phyloP scores from a whole-genome alignment of 148 eudicot genomes.

The Chenopodium berlandieri region DNA sequence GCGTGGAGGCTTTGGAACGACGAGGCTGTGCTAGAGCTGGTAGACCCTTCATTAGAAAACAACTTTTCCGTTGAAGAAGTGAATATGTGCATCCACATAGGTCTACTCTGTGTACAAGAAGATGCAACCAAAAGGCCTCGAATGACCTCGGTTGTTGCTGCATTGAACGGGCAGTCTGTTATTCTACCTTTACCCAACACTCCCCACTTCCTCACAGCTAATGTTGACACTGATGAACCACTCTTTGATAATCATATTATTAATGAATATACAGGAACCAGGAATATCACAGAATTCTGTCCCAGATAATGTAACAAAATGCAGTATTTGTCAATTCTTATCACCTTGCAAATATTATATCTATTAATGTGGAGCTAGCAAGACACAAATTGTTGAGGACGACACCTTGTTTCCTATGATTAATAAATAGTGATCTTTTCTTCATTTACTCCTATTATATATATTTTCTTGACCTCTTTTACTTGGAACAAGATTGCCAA shows the following conservation, averaged over 20 bases:
- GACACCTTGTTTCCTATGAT: too few species aligned
- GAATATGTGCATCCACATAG: slow-evolving; percentile 29
- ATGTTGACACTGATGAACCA: neutral
- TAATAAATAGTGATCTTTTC: too few species aligned
- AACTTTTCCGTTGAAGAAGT: slow-evolving; percentile 17
- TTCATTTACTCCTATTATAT: too few species aligned
- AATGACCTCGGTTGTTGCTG: slow-evolving; percentile 22
- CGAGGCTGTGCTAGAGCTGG: neutral
- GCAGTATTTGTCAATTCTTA: too few species aligned
- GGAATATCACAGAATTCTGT: neutral
- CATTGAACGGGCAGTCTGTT: slow-evolving; percentile 17
- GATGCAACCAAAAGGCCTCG: slow-evolving; percentile 21
- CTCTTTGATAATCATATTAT: neutral
- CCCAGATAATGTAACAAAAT: neutral
- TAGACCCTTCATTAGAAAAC: slow-evolving; percentile 8
- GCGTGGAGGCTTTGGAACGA: slow-evolving; percentile 37
- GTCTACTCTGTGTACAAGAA: slow-evolving; percentile 34
- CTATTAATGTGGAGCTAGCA: too few species aligned
- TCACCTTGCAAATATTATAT: too few species aligned
- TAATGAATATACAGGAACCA: neutral
- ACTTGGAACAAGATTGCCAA: too few species aligned
- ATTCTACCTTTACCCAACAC: too few species aligned
- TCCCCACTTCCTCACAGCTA: neutral
- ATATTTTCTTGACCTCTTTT: too few species aligned
- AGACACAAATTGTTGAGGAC: too few species aligned